Evolutionary conservation across 345 rosid genomes (phyloP).

Genomic region (Brassica cretica): DNA sequence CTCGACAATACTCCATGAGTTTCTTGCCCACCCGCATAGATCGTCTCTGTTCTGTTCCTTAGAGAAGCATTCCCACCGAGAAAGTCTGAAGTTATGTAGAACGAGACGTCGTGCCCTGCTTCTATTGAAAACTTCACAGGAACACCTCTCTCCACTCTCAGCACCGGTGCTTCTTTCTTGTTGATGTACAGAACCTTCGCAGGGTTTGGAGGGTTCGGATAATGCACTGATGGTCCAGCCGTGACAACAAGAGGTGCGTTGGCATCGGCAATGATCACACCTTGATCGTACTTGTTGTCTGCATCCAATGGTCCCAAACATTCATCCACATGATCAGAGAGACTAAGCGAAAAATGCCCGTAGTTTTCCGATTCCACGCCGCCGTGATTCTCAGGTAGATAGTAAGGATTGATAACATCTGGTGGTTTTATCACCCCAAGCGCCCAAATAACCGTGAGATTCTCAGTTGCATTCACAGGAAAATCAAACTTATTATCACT

Average conservation of each 20-base stretch:
- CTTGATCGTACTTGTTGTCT: constrained; percentile 41
- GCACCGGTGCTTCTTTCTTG: constrained; percentile 44
- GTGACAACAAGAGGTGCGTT: constrained; percentile 43
- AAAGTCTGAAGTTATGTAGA: constrained; percentile 72
- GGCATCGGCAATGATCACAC: constrained; percentile 43
- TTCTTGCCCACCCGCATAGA: constrained; percentile 89
- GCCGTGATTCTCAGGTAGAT: constrained; percentile 90
- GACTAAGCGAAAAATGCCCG: constrained; percentile 40
- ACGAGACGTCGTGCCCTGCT: constrained; percentile 45
- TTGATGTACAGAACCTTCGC: constrained; percentile 40
- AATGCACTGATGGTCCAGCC: constrained; percentile 42
- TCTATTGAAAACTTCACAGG: constrained; percentile 43
- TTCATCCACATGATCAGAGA: constrained; percentile 37
- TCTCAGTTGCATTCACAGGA: constrained; percentile 56
- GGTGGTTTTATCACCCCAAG: constrained; percentile 89
- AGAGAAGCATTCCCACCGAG: constrained; percentile 91
- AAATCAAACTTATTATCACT: constrained; percentile 72
- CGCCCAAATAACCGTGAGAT: constrained; percentile 81
- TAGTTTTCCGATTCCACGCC: constrained; percentile 44
- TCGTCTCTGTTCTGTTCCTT: constrained; percentile 70
- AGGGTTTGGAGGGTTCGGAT: constrained; percentile 46
- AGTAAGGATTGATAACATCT: constrained; percentile 67
- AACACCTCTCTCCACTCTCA: constrained; percentile 47
- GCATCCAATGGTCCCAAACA: constrained; percentile 45
- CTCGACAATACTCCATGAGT: constrained; percentile 81